Base-by-base conservation (phyloP, 441 rosid genomes). In the Erodium texanum region DNA sequence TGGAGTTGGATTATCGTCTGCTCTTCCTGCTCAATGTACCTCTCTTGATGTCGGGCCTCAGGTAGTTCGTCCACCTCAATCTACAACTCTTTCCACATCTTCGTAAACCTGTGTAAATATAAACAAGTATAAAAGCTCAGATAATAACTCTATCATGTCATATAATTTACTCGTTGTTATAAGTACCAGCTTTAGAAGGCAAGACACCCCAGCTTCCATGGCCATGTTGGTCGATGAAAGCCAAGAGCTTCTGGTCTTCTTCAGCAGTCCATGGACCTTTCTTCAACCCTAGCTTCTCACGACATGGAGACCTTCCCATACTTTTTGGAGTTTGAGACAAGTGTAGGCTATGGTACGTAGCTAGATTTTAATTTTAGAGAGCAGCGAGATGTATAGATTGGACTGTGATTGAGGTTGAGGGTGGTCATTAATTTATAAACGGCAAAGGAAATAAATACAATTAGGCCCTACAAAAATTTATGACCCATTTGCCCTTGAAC, bases 241-340 rank as follows among this genome's bases (percentile, higher is more conserved):
- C 89, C 24, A 94, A 72, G 80, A 94, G 99, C 71, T 88, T 94
- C 80, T 92, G 92, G 73, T 94, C 99, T 75, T 91, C 99, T 62
- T 91, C 99, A 5, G 92, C 86, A 22, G 96, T 93, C 99, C 99
- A 93, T 22, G 99, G 96, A 7, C 99, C 99, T 88, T 91, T 93
- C 92, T 94, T 94, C 79, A 91, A 72, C 16, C 99, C 97, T 7
- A 89, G 90, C 72, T 89, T 87, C 68, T 86, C 92, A 70, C 96
- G 88, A 77, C 99, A 91, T 12, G 99, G 97, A 34, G 93, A 86
- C 77, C 96, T 74, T 64, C 97, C 95, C 99, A 91, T 93, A 69
- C 69, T 38, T 38, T 38, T 38, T 0, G 45, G 61, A 63, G 64
- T 27, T 7, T 16, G 71, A 74, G 45, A 38, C 9, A 7, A 38